phyloP scores from a whole-genome alignment of 169 alveolate genomes.

The Theileria parva region DNA sequence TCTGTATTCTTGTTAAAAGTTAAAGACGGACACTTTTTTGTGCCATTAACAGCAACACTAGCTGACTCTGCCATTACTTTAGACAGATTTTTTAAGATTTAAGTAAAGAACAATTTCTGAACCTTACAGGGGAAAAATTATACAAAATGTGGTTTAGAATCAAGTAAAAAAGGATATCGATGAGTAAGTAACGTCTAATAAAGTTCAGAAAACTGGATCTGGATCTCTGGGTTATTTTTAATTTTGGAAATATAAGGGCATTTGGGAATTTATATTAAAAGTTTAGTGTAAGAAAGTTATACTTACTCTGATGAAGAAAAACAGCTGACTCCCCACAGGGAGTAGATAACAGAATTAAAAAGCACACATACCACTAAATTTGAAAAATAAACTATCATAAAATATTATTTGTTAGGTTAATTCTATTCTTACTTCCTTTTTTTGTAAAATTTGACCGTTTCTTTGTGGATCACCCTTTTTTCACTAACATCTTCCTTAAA shows the following conservation, averaged over 20 bases:
- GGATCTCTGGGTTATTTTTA: not conserved
- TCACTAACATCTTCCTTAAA: conserved; percentile 15
- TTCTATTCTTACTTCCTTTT: conserved; percentile 22
- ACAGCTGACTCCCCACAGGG: conserved; percentile 19
- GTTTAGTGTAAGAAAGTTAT: not conserved
- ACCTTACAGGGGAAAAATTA: not conserved
- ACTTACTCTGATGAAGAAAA: not conserved
- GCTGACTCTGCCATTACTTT: conserved; percentile 35
- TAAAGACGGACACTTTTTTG: conserved; percentile 18
- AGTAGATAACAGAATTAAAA: not conserved
- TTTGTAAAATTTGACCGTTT: conserved; percentile 49
- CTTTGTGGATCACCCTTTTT: conserved; percentile 22
- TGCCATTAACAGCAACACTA: conserved; percentile 24
- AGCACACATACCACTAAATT: not conserved
- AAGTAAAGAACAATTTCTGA: not conserved
- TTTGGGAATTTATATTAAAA: not conserved
- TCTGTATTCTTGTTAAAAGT: conserved; percentile 57
- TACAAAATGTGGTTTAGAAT: not conserved
- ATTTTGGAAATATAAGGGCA: not conserved
- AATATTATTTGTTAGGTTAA: not conserved
- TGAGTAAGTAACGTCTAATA: not conserved
- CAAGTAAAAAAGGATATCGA: not conserved
- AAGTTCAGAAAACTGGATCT: not conserved
- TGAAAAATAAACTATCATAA: not conserved
- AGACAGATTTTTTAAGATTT: not conserved